These are phyloP conservation scores for Aspergillus sp. DNA, from an alignment of 2,329 filamentous ascomycete genomes.

Conservation along the genomic window DNA sequence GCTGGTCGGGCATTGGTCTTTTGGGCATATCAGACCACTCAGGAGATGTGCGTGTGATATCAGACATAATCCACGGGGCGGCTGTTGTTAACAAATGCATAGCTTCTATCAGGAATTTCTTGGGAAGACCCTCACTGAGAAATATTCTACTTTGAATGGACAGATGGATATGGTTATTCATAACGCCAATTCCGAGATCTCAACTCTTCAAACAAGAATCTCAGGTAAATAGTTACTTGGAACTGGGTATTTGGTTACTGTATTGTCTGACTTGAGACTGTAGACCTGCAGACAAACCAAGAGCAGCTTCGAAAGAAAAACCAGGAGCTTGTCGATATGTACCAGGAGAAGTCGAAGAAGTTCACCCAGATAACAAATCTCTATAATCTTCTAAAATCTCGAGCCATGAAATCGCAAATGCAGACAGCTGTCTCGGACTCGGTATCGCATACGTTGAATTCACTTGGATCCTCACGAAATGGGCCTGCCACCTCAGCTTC, in stretches of 20 bases:
- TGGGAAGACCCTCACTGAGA: constrained; percentile 66
- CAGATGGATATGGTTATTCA: constrained; percentile 69
- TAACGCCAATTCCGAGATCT: constrained; percentile 70
- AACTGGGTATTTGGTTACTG: too few relatives aligned
- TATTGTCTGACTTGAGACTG: too few relatives aligned
- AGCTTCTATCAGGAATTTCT: constrained; percentile 75
- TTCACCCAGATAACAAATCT: constrained; percentile 62
- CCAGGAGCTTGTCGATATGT: constrained; percentile 62
- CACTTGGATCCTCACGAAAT: constrained; percentile 19
- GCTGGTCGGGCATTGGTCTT: constrained; percentile 74
- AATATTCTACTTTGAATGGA: constrained; percentile 59
- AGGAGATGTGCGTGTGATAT: constrained; percentile 63
- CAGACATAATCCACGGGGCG: too few relatives aligned
- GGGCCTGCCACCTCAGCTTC: constrained; percentile 6
- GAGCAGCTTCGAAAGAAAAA: constrained; percentile 65
- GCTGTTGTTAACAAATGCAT: constrained; percentile 6
- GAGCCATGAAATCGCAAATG: constrained; percentile 51
- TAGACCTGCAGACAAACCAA: constrained; percentile 58
- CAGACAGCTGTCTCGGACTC: constrained; percentile 52
- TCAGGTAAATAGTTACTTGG: constrained; percentile 41
- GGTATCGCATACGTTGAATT: constrained; percentile 43
- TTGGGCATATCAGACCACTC: constrained; percentile 79
- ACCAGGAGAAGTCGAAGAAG: constrained; percentile 66
- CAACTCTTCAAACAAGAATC: constrained; percentile 60
- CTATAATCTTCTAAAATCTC: constrained; percentile 54